Evolutionary conservation across 192 early-diverging fungal species (phyloP).

Genomic region (Lobosporangium transversale): DNA sequence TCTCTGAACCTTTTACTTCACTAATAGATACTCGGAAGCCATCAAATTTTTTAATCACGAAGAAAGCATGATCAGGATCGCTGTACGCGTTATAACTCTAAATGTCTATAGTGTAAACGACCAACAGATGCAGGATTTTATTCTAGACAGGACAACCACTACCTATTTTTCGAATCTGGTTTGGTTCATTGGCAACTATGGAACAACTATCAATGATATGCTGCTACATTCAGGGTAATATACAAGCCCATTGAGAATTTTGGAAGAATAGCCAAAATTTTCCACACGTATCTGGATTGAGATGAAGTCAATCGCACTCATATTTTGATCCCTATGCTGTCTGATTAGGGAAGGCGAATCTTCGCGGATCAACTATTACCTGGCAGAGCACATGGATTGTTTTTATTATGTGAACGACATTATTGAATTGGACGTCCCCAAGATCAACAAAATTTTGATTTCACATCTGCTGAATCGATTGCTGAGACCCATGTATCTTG

Average conservation of each 20-base stretch:
- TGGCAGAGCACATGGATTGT: constrained; percentile 70
- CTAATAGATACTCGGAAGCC: constrained; percentile 69
- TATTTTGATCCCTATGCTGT: no score
- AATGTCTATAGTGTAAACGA: constrained; percentile 65
- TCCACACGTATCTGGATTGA: no score
- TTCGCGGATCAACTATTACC: constrained; percentile 61
- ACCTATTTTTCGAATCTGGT: constrained; percentile 59
- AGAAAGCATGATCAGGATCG: constrained; percentile 77
- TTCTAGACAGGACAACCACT: constrained; percentile 49
- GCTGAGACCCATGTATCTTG: constrained; percentile 51
- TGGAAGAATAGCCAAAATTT: no score
- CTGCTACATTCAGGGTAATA: constrained; percentile 45
- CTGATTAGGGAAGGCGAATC: constrained; percentile 34
- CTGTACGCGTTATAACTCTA: constrained; percentile 71
- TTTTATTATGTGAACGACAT: constrained; percentile 74
- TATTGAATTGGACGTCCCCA: constrained; percentile 61
- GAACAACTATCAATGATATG: constrained; percentile 43
- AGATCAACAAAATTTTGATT: constrained; percentile 61
- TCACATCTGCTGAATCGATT: constrained; percentile 45
- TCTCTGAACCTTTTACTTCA: no score
- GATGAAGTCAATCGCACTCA: no score
- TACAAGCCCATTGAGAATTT: no score
- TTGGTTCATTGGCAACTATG: constrained; percentile 55
- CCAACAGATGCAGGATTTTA: constrained; percentile 52
- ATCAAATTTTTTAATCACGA: constrained; percentile 72